A percentile compares a stretch with the other conserved stretches of the same genome.
phyloP scores from a whole-genome alignment of 1,139 yeast genomes.

The Suhomyces anneliseae region DNA sequence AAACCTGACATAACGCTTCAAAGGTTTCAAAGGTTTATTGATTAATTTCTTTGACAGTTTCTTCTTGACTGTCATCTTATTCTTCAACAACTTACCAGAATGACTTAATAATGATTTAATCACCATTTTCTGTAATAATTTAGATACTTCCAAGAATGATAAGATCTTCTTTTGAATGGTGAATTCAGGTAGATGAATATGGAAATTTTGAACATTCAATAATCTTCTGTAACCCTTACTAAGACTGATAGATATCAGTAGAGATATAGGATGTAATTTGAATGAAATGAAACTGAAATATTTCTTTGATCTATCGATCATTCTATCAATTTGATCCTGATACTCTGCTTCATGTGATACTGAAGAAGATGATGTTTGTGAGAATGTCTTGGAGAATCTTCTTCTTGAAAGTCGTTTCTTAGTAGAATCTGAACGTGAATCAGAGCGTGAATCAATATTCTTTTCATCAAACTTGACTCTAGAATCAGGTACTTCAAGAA shows the following conservation, averaged over 20 bases:
- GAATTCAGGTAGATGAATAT: conserved; percentile 54
- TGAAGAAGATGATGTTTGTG: conserved; percentile 7
- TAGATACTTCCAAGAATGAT: conserved; percentile 55
- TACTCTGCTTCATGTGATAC: conserved; percentile 19
- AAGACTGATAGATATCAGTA: conserved; percentile 60
- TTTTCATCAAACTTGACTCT: conserved; percentile 6
- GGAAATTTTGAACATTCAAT: conserved; percentile 61
- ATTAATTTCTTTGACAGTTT: conserved; percentile 15
- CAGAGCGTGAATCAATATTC: background rate
- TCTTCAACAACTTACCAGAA: conserved; percentile 56
- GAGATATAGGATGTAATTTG: conserved; percentile 43
- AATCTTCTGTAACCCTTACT: conserved; percentile 53
- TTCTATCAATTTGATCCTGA: conserved; percentile 49
- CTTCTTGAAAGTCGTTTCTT: conserved; percentile 1
- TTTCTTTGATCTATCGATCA: conserved; percentile 60
- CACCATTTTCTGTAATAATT: conserved; percentile 50
- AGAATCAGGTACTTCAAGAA: background rate
- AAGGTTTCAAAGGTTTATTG: conserved; percentile 24
- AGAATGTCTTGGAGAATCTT: conserved; percentile 3
- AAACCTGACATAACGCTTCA: conserved; percentile 29
- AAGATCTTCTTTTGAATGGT: conserved; percentile 48
- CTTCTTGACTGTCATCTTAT: conserved; percentile 44
- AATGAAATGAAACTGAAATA: conserved; percentile 56
- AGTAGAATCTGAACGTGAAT: conserved; percentile 1
- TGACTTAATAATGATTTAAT: conserved; percentile 57